Evolutionary conservation across 345 rosid species (phyloP).

Genomic region (Bruguiera gymnorhiza): DNA sequence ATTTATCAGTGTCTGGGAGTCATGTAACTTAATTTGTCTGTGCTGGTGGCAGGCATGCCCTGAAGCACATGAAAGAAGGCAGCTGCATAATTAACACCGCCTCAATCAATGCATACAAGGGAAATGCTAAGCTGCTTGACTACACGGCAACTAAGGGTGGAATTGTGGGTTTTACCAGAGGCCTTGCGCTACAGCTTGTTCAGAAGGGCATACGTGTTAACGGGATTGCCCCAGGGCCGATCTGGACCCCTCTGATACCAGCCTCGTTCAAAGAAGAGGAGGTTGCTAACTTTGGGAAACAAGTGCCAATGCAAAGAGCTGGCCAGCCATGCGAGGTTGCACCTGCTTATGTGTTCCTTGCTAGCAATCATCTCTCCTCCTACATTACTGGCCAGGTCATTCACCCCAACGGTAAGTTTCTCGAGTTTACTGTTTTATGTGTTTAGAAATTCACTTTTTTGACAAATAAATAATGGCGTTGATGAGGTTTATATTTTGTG

Average conservation of each 20-base stretch:
- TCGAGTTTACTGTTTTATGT: background rate
- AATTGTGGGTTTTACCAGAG: constrained; percentile 70
- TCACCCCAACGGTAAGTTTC: constrained; percentile 63
- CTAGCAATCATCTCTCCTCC: constrained; percentile 73
- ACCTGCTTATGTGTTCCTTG: constrained; percentile 67
- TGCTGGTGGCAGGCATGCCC: constrained; percentile 39
- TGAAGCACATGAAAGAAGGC: constrained; percentile 82
- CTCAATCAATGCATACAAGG: constrained; percentile 62
- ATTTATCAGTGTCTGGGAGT: background rate
- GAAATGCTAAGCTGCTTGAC: constrained; percentile 51
- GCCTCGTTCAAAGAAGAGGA: constrained; percentile 55
- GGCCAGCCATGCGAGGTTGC: constrained; percentile 84
- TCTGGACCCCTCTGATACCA: constrained; percentile 76
- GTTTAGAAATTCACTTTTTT: background rate
- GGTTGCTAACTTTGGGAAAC: constrained; percentile 42
- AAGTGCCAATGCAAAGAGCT: constrained; percentile 67
- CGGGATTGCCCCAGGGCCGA: constrained; percentile 78
- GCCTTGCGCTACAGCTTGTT: constrained; percentile 65
- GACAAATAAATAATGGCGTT: background rate
- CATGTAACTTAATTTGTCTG: background rate
- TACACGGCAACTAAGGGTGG: constrained; percentile 78
- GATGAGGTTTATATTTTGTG: background rate
- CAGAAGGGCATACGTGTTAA: constrained; percentile 58
- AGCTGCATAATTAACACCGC: constrained; percentile 72
- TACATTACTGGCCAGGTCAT: constrained; percentile 75